A percentile compares a stretch with the other conserved stretches of the same genome.
These are phyloP conservation scores for Naganishia friedmannii DNA, from an alignment of 768 basidiomycete species.

Conservation along the genomic window DNA sequence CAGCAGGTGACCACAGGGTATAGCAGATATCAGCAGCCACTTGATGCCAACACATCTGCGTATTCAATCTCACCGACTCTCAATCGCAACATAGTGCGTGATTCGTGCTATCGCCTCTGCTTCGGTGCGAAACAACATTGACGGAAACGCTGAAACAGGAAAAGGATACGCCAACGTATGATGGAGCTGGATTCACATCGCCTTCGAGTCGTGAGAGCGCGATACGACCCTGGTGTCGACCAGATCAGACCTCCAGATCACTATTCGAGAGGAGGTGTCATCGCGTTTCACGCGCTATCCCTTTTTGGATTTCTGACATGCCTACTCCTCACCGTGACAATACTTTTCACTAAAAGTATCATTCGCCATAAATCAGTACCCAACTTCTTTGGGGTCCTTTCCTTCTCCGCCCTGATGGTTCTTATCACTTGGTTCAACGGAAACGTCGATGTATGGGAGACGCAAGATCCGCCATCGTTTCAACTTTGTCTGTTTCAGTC, in stretches of 20 bases:
- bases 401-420: background rate
- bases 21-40: too few species aligned
- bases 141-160: background rate
- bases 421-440: constrained; percentile 12
- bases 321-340: background rate
- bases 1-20: too few species aligned
- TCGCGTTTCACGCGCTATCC: background rate
- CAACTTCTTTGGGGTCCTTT: constrained; percentile 10
- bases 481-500: constrained; percentile 4
- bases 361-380: constrained; percentile 19
- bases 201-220: background rate
- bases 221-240: background rate
- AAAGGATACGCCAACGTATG: background rate
- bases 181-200: background rate
- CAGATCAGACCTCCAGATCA: constrained; percentile 6
- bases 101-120: too few species aligned
- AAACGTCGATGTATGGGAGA: constrained; percentile 8
- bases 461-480: constrained; percentile 16
- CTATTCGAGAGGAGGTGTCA: background rate
- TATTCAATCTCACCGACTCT: too few species aligned
- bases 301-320: constrained; percentile 10
- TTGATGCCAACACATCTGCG: too few species aligned
- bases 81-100: too few species aligned
- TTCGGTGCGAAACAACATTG: background rate
- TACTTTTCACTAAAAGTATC: background rate